Evolutionary conservation across 805 yeast species (phyloP).

Genomic region (Cyberlindnera amylophila): DNA sequence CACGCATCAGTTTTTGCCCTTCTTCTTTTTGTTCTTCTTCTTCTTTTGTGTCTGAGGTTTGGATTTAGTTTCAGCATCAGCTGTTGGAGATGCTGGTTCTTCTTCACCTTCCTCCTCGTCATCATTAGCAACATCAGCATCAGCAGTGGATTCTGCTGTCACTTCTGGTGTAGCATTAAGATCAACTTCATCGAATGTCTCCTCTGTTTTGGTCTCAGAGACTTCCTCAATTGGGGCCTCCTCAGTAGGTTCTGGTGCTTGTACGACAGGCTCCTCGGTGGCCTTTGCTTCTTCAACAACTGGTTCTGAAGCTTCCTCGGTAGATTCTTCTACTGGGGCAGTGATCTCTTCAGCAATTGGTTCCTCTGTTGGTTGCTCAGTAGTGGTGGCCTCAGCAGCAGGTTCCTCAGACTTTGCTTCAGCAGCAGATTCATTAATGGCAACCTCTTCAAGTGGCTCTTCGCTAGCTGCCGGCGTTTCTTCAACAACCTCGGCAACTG

Average conservation of each 20-base stretch:
- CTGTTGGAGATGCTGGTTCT: conserved; percentile 6
- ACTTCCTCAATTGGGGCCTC: background rate
- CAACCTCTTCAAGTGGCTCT: too few relatives aligned
- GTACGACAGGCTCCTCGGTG: background rate
- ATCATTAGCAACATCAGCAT: conserved; percentile 3
- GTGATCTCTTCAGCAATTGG: conserved; percentile 11
- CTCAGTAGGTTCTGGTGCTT: background rate
- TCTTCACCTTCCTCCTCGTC: conserved; percentile 7
- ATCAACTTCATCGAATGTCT: conserved; percentile 13
- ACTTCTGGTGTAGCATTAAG: conserved; percentile 1
- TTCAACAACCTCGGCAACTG: conserved; percentile 14
- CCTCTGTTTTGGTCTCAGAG: conserved; percentile 1
- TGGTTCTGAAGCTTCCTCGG: conserved; percentile 1
- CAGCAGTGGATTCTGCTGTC: background rate
- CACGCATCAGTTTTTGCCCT: conserved; percentile 30
- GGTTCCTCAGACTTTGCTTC: conserved; percentile 13
- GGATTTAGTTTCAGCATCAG: background rate
- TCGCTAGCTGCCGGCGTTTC: too few relatives aligned
- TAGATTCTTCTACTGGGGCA: conserved; percentile 1
- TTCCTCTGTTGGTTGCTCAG: conserved; percentile 8
- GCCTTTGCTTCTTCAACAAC: background rate
- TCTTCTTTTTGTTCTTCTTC: conserved; percentile 35
- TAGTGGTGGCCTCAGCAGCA: conserved; percentile 7
- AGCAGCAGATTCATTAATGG: too few relatives aligned
- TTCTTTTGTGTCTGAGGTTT: conserved; percentile 11